Evolutionary conservation across 352 stramenopile species (phyloP).

Genomic region (Blastocystis sp.): DNA sequence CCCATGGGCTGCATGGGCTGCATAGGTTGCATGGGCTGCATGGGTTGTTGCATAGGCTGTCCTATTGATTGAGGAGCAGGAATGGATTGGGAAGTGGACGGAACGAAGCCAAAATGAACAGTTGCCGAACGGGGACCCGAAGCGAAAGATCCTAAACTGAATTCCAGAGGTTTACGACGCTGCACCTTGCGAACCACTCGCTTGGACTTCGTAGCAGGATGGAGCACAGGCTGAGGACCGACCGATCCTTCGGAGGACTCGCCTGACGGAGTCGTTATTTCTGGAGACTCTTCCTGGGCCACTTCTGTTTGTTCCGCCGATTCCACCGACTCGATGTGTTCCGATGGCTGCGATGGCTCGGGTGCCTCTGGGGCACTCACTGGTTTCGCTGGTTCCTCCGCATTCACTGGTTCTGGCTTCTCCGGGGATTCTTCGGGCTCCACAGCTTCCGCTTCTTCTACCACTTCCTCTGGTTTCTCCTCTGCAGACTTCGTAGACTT

Average conservation of each 20-base stretch:
- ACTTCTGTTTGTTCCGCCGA: not conserved
- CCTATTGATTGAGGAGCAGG: not conserved
- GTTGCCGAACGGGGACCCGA: not conserved
- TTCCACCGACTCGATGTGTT: not conserved
- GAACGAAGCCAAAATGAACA: not conserved
- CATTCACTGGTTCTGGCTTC: not conserved
- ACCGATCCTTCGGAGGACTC: not conserved
- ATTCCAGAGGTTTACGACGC: not conserved
- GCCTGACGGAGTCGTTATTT: not conserved
- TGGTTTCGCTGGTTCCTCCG: not conserved
- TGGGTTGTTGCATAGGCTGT: not conserved
- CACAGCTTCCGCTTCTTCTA: too few relatives aligned
- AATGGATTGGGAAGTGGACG: not conserved
- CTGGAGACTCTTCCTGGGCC: not conserved
- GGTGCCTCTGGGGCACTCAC: not conserved
- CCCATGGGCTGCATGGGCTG: not conserved
- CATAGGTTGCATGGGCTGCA: not conserved
- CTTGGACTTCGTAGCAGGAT: not conserved
- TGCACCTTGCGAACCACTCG: conserved; percentile 37
- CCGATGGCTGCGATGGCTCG: not conserved
- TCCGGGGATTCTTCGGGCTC: not conserved
- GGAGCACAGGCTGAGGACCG: not conserved
- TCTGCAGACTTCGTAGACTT: too few relatives aligned
- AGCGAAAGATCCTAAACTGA: conserved; percentile 4
- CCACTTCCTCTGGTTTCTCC: too few relatives aligned